These are phyloP conservation scores for Chlamydomonas incerta DNA, from an alignment of 139 green algal species.

Conservation along the genomic window DNA sequence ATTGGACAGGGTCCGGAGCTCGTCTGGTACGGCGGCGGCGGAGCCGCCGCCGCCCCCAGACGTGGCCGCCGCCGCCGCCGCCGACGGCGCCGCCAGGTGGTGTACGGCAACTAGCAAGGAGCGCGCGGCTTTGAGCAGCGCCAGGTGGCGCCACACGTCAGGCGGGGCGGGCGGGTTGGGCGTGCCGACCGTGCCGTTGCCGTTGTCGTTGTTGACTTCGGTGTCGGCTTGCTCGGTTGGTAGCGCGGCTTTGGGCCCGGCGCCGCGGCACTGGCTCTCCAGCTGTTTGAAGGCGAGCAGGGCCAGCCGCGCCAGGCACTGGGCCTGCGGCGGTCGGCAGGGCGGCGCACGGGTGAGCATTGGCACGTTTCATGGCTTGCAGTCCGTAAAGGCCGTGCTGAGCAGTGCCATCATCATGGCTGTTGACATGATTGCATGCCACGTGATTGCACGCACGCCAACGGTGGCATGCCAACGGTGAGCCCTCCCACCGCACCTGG, in stretches of 20 bases:
- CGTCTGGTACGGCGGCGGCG: neutral
- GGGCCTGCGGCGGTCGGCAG: no score
- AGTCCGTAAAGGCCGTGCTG: no score
- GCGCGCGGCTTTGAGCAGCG: slow-evolving; percentile 12
- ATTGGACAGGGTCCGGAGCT: neutral
- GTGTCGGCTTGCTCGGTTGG: no score
- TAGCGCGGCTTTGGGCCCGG: neutral
- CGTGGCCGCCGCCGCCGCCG: neutral
- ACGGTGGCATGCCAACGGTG: no score
- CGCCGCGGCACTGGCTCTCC: neutral
- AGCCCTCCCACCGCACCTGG: slow-evolving; percentile 12
- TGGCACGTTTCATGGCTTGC: no score
- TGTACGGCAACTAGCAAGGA: slow-evolving; percentile 6
- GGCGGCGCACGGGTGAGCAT: no score
- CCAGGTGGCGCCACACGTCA: slow-evolving; percentile 36
- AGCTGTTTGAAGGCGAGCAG: slow-evolving; percentile 1
- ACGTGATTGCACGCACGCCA: no score
- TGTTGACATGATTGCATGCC: no score
- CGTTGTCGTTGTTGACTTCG: neutral
- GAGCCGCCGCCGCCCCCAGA: neutral
- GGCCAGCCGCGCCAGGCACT: neutral
- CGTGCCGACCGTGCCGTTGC: neutral
- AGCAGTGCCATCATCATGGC: no score
- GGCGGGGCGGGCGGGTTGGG: slow-evolving; percentile 1
- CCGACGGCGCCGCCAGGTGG: neutral